Conservation (phyloP, 2,329 filamentous ascomycete genomes). For the Cercospora beticola region DNA sequence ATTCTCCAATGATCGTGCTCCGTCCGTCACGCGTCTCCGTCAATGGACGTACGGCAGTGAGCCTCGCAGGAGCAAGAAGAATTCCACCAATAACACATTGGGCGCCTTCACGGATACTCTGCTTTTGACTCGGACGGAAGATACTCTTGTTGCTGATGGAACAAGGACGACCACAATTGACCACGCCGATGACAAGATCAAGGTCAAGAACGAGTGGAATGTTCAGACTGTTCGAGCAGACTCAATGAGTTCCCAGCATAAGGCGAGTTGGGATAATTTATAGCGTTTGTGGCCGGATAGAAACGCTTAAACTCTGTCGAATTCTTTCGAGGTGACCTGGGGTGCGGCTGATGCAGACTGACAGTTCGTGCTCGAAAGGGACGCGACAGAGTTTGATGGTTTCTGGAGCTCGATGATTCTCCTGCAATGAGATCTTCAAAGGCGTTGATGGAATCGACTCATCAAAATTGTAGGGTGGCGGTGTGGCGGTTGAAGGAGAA, state of each 20-base stretch:
- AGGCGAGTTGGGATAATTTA: neutral
- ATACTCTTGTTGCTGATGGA: neutral
- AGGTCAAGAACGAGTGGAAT: neutral
- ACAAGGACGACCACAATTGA: neutral
- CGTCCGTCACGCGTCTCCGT: neutral
- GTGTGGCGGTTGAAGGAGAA: too few species aligned
- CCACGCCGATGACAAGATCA: neutral
- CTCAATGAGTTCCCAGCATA: neutral
- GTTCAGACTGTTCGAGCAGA: neutral
- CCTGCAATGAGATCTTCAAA: neutral
- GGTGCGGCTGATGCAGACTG: neutral
- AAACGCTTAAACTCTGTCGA: neutral
- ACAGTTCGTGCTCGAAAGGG: neutral
- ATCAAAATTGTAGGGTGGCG: neutral
- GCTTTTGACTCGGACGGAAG: neutral
- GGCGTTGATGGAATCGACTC: neutral
- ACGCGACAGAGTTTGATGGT: neutral
- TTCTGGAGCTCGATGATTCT: neutral
- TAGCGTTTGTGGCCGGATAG: neutral
- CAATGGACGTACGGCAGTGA: neutral
- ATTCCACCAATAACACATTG: neutral
- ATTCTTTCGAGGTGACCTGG: too few species aligned
- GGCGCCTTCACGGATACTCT: neutral
- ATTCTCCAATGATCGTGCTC: neutral
- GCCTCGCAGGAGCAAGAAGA: neutral